Percentiles rank a stretch among this genome's conserved stretches.
Conservation (phyloP, 129 eudicot species). For the Oenanthe sinensis region DNA sequence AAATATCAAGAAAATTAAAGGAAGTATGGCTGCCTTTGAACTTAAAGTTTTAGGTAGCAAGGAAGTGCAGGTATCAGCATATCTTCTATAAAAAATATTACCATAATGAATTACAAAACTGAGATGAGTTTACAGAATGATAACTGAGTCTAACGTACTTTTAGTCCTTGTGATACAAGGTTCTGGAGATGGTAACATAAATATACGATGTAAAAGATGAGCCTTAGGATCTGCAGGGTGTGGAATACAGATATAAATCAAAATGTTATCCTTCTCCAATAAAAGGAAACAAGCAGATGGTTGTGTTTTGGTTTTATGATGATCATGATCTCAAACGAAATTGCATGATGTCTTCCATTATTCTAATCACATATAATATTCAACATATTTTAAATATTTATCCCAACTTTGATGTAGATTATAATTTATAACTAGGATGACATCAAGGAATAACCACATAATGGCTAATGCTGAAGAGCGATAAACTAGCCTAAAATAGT, state of each 20-base stretch:
- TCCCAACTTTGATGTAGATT: not conserved
- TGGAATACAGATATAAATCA: not conserved
- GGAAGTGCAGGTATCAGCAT: not conserved
- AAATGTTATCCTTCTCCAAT: not conserved
- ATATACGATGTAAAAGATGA: not conserved
- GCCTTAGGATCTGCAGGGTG: not conserved
- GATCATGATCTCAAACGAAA: not conserved
- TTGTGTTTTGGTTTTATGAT: not conserved
- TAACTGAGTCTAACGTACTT: not conserved
- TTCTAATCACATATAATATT: not conserved
- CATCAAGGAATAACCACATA: not conserved
- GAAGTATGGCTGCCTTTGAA: not conserved
- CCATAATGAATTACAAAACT: not conserved
- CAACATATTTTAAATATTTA: not conserved
- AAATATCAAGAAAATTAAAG: not conserved
- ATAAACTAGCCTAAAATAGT: not conserved
- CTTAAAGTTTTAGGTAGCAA: not conserved
- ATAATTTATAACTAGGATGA: too few species aligned
- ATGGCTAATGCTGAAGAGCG: not conserved
- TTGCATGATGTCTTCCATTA: not conserved
- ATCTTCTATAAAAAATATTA: not conserved
- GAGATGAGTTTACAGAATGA: not conserved
- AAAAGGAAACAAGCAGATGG: not conserved
- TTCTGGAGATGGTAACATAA: not conserved
- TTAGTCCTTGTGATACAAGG: not conserved